A percentile compares a stretch with the other conserved stretches of the same genome.
Conservation (phyloP, 768 basidiomycete genomes). For the Podaxis pistillaris region DNA sequence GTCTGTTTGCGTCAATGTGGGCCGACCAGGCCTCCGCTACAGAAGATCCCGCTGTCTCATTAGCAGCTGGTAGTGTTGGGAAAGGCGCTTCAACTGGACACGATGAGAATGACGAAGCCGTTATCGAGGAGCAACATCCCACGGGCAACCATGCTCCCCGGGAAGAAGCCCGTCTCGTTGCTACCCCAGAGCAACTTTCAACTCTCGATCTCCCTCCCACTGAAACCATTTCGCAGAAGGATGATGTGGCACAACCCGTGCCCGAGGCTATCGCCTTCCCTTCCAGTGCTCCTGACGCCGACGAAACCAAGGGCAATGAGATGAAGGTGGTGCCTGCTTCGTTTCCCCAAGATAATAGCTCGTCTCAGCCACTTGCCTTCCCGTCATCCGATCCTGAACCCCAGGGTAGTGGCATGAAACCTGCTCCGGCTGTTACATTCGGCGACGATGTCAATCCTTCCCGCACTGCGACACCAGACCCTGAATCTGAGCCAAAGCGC, state of each 20-base stretch:
- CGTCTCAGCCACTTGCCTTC: conserved; percentile 19
- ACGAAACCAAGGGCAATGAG: background rate
- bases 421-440: conserved; percentile 59
- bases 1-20: conserved; percentile 86
- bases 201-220: conserved; percentile 12
- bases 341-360: background rate
- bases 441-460: conserved; percentile 58
- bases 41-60: conserved; percentile 45
- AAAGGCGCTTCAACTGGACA: conserved; percentile 30
- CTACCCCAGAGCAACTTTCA: conserved; percentile 11
- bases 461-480: conserved; percentile 71
- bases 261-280: background rate
- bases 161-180: background rate
- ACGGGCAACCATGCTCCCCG: background rate
- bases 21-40: conserved; percentile 74
- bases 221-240: conserved; percentile 9
- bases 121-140: background rate
- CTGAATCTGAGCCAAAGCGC: conserved; percentile 72
- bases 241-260: background rate
- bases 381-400: conserved; percentile 26
- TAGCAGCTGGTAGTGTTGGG: conserved; percentile 32
- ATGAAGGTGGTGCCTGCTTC: conserved; percentile 6
- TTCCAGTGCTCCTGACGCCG: conserved; percentile 1
- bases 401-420: conserved; percentile 12
- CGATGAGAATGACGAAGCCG: background rate